Percentiles rank a stretch among this genome's conserved stretches.
Conservation (phyloP, 176 grass and related monocot genomes). For the Eremochloa ophiuroides region DNA sequence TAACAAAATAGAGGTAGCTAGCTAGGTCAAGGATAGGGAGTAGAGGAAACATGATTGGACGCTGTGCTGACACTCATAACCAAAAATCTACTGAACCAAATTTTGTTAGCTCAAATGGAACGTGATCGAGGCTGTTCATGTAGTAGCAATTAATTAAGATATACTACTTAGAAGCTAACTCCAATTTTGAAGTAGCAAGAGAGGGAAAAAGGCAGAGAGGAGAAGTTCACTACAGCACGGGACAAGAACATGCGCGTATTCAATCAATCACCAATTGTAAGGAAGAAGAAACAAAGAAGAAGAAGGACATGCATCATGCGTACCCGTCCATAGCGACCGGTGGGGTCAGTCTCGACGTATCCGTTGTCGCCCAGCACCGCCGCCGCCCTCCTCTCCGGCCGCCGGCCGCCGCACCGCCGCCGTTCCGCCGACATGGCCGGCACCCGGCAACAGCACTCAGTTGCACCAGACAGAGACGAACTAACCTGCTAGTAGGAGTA, state of each 20-base stretch:
- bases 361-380: conserved; percentile 41
- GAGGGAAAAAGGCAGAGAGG: neutral
- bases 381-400: neutral
- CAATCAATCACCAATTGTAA: neutral
- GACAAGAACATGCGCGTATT: neutral
- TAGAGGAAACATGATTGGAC: neutral
- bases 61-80: neutral
- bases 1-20: neutral
- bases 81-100: neutral
- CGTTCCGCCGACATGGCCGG: conserved; percentile 32
- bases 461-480: neutral
- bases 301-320: neutral
- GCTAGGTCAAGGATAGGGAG: neutral
- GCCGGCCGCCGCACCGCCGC: conserved; percentile 20
- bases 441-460: no score
- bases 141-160: no score
- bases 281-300: neutral
- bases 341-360: conserved; percentile 87
- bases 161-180: neutral
- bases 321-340: conserved; percentile 82
- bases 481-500: neutral
- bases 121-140: neutral
- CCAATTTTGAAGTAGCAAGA: neutral
- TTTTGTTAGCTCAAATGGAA: neutral
- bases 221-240: neutral